phyloP scores from a whole-genome alignment of 331 rosid species.

The Spiraea crenata region DNA sequence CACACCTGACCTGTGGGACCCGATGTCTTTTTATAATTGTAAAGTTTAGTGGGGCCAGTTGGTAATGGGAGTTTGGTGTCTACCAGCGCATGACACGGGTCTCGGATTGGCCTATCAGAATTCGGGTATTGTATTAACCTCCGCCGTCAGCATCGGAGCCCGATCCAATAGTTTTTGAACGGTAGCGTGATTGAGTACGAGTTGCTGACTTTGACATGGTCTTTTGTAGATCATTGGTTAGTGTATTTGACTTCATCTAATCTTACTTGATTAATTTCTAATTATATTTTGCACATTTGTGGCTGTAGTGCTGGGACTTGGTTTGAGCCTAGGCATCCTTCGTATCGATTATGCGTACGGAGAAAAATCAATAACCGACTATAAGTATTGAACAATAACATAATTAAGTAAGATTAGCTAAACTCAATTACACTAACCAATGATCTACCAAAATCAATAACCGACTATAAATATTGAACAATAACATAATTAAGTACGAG shows the following conservation, averaged over 20 bases:
- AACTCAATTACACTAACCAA: too few relatives aligned
- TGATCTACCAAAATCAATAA: too few relatives aligned
- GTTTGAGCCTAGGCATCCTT: too few relatives aligned
- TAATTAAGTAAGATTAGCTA: too few relatives aligned
- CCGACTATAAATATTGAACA: too few relatives aligned
- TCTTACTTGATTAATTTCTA: neutral
- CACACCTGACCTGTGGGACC: slow-evolving; percentile 7
- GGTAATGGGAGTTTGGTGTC: neutral
- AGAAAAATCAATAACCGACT: too few relatives aligned
- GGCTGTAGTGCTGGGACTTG: too few relatives aligned
- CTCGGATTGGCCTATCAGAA: too few relatives aligned
- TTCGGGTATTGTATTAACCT: slow-evolving; percentile 10
- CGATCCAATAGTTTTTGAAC: neutral
- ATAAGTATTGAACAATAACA: too few relatives aligned
- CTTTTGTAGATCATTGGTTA: neutral
- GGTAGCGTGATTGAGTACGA: neutral
- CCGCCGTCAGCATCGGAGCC: slow-evolving; percentile 13
- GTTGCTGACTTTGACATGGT: neutral
- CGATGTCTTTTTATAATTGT: slow-evolving; percentile 19
- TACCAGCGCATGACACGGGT: slow-evolving; percentile 7
- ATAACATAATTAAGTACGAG: too few relatives aligned
- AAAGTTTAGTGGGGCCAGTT: slow-evolving; percentile 15
- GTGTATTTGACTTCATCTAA: neutral
- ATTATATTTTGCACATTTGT: neutral
- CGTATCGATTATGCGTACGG: too few relatives aligned